Evolutionary conservation across 2,329 filamentous ascomycete species (phyloP), one percentile per base, ranked within the genome.

Genomic region (Xylariomycetidae sp.): DNA sequence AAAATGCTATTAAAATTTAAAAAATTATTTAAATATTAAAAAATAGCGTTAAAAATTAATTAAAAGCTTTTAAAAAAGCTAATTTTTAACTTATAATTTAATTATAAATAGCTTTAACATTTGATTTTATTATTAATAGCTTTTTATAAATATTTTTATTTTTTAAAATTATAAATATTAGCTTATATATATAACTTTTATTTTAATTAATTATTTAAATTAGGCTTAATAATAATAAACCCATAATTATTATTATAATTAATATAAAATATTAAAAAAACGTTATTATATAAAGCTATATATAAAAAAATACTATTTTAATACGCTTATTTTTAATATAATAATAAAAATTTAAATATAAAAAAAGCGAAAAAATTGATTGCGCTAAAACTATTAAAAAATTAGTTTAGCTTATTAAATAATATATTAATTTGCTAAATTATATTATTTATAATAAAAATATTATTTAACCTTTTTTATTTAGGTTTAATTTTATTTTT

Each of bases 321-420:
- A n/a, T n/a, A n/a, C n/a, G n/a, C n/a, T n/a, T n/a, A n/a, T n/a
- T n/a, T n/a, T n/a, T n/a, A n/a, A n/a, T n/a, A n/a, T n/a, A n/a
- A n/a, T n/a, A n/a, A n/a, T n/a, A n/a, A n/a, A n/a, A n/a, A n/a
- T n/a, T n/a, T n/a, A n/a, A n/a, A n/a, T n/a, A n/a, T n/a, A n/a
- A n/a, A n/a, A n/a, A n/a, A n/a, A n/a, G n/a, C n/a, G n/a, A n/a
- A n/a, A n/a, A n/a, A n/a, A n/a, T n/a, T n/a, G n/a, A n/a, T n/a
- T n/a, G n/a, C 14, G 6, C 22, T 31, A 31, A 31, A 31, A 31
- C 30, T 31, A 31, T 22, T 23, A 12, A 23, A 20, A 31, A 22
- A 6, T 31, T 22, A n/a, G n/a, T 6, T 22, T 20, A 23, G 19
- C 30, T 31, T 23, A 23, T 13, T 22, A 31, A 22, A 22, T 7